Base-by-base conservation (phyloP, 805 yeast genomes). In the Priceomyces melissophilus region DNA sequence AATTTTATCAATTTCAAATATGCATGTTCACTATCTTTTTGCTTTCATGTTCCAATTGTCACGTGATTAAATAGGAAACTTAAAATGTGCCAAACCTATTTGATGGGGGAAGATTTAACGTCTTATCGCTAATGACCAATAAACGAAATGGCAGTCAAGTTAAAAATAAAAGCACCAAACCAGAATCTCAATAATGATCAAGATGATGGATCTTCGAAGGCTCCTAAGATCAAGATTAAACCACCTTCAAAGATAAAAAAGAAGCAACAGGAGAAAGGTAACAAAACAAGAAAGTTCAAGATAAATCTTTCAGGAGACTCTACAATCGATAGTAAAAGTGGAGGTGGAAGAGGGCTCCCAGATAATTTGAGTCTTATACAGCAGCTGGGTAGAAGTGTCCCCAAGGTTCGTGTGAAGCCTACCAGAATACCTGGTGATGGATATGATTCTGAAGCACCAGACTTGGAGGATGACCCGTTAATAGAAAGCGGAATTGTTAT, bases 381-480 rank as follows among this genome's bases (percentile, higher is more conserved):
- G 2, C 39, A 17, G 26, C 35, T 39, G 13, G 20, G 41, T 11
- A 43, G 44, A 30, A 32, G 34, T 9, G 61, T 71, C 2, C 79
- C 81, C 3, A 65, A 73, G 26, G 74, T 77, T 20, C 60, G 79
- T 46, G 69, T 78, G 30, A 78, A 76, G 46, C 82, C 82, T 1
- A 72, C 78, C 0, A 70, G 96, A 51, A 73, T 83, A 3, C 93
- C 95, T 0, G 96, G 96, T 3, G 96, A 91, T 52, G 98, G 98
- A 1, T 91, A 91, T 61, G 99, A 91, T 57, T 84, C 96, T 2
- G 98, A 91, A 54, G 97, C 95, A 13, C 95, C 96, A 0, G 98
- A 91, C 49, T 69, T 87, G 17, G 99, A 93, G 58, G 96, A 89
- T 45, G 97, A 93, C 55, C 98, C 99, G 1, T 65, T 88, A 45